A percentile compares a stretch with the other conserved stretches of the same genome.
Conservation (phyloP, 2,329 filamentous ascomycete species). For the Cryphonectria naterciae region DNA sequence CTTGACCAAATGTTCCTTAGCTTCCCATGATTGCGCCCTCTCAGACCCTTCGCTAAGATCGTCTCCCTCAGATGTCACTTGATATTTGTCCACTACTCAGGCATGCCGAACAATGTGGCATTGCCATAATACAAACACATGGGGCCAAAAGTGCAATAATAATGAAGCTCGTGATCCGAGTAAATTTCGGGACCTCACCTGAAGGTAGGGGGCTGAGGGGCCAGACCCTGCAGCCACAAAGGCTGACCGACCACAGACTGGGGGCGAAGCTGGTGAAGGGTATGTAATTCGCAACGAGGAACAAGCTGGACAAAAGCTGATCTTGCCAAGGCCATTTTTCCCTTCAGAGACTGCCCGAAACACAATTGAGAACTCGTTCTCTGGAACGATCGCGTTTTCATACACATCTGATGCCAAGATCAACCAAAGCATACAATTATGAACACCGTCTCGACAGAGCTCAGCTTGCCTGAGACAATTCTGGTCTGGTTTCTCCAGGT, state of each 20-base stretch:
- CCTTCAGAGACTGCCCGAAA: neutral
- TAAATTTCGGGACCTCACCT: neutral
- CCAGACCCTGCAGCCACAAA: neutral
- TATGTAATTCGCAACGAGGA: neutral
- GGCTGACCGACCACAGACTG: neutral
- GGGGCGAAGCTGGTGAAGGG: neutral
- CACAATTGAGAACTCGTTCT: neutral
- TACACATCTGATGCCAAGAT: neutral
- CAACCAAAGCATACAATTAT: neutral
- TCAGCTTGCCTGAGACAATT: slow-evolving; percentile 16
- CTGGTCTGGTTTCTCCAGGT: slow-evolving; percentile 18
- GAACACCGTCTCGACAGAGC: neutral
- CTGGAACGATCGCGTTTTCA: neutral
- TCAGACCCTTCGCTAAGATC: neutral
- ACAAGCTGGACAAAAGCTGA: neutral
- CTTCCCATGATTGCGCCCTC: neutral
- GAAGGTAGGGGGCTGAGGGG: no score
- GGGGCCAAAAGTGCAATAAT: neutral
- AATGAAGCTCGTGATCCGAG: neutral
- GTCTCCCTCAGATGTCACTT: neutral
- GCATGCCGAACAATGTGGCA: neutral
- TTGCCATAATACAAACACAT: neutral
- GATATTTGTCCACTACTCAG: neutral
- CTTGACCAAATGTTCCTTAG: neutral
- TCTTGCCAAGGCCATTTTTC: neutral